Conservation (phyloP, 164 flowering plant genomes). For the Tetracentron sinense region DNA sequence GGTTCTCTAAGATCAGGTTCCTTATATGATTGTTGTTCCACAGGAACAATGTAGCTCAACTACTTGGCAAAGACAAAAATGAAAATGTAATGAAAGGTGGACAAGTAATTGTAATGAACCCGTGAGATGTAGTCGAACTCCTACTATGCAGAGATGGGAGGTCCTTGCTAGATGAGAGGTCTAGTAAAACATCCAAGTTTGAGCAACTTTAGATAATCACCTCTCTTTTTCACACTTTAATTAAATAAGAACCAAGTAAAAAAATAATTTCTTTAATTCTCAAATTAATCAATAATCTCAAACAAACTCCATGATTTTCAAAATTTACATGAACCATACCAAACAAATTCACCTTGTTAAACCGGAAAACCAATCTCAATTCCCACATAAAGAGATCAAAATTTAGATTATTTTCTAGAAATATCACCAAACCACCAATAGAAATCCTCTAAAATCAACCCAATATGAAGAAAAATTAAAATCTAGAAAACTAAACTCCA, state of each 20-base stretch:
- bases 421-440: not conserved
- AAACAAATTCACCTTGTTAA: not conserved
- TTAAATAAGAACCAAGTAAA: not conserved
- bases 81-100: too few relatives aligned
- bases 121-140: too few relatives aligned
- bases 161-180: too few relatives aligned
- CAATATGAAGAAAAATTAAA: too few relatives aligned
- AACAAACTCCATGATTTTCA: not conserved
- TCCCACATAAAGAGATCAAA: not conserved
- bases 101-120: too few relatives aligned
- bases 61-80: slow-evolving; percentile 42
- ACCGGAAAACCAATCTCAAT: not conserved
- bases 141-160: too few relatives aligned
- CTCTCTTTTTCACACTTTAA: not conserved
- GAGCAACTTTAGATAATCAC: not conserved
- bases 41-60: slow-evolving; percentile 71
- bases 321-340: not conserved
- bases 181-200: not conserved
- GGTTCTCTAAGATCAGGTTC: slow-evolving; percentile 59
- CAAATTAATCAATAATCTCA: not conserved
- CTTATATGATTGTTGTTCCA: slow-evolving; percentile 89
- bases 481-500: too few relatives aligned
- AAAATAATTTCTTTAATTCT: not conserved
- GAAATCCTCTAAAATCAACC: not conserved
- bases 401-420: not conserved